A percentile compares a stretch with the other conserved stretches of the same genome.
These are phyloP conservation scores for Microcyclospora tardicrescens DNA, from an alignment of 2,329 filamentous ascomycete species.

Conservation along the genomic window DNA sequence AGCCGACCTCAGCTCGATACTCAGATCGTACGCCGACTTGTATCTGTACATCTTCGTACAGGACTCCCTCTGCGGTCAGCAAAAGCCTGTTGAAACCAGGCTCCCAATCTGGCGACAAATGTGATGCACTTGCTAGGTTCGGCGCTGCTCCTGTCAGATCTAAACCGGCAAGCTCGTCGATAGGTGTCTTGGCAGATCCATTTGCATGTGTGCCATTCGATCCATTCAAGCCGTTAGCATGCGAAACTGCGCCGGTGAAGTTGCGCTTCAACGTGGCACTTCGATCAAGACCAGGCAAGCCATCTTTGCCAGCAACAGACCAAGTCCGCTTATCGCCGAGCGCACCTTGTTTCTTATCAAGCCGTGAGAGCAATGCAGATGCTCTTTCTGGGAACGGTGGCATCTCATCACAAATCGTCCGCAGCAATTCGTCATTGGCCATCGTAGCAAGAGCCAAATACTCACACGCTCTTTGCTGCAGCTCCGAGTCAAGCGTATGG, in stretches of 20 bases:
- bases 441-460: constrained; percentile 77
- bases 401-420: constrained; percentile 97
- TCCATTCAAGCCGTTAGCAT: constrained; percentile 32
- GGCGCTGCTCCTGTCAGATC: constrained; percentile 58
- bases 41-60: constrained; percentile 91
- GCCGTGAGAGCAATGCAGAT: constrained; percentile 76
- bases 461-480: constrained; percentile 93
- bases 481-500: constrained; percentile 84
- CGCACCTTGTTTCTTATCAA: constrained; percentile 80
- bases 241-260: constrained; percentile 46
- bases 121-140: constrained; percentile 82
- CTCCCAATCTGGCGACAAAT: constrained; percentile 92
- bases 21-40: constrained; percentile 87
- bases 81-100: constrained; percentile 74
- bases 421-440: constrained; percentile 77
- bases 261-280: constrained; percentile 73
- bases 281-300: constrained; percentile 48
- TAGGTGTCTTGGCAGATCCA: constrained; percentile 19
- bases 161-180: constrained; percentile 63
- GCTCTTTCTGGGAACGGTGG: constrained; percentile 91
- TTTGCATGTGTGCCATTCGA: constrained; percentile 26
- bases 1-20: constrained; percentile 89
- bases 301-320: constrained; percentile 94
- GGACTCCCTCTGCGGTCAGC: constrained; percentile 66
- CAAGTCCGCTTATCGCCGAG: constrained; percentile 93